phyloP scores from a whole-genome alignment of 768 basidiomycete genomes.

The Cytidiella melzeri region DNA sequence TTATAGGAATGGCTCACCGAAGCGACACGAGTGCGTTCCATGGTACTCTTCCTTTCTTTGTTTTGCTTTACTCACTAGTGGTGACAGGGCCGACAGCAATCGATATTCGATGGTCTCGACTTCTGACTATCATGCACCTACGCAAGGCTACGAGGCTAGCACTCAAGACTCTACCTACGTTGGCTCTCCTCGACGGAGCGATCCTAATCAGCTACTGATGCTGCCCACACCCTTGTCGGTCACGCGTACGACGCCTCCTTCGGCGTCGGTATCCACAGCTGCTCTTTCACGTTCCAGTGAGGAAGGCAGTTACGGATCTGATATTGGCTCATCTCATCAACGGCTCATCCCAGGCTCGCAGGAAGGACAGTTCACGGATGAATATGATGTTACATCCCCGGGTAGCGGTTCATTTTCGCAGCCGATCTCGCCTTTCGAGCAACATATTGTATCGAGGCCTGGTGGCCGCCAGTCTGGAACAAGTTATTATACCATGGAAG shows the following conservation, averaged over 20 bases:
- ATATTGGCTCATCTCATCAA: slow-evolving; percentile 34
- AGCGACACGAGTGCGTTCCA: slow-evolving; percentile 41
- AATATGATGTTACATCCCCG: slow-evolving; percentile 10
- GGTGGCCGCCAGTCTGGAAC: slow-evolving; percentile 36
- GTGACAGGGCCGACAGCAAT: slow-evolving; percentile 29
- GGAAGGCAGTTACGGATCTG: slow-evolving; percentile 30
- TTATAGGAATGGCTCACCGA: slow-evolving; percentile 37
- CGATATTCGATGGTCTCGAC: slow-evolving; percentile 78
- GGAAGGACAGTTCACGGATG: slow-evolving; percentile 15
- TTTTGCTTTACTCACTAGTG: slow-evolving; percentile 2
- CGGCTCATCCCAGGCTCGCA: slow-evolving; percentile 34
- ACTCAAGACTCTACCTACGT: slow-evolving; percentile 52
- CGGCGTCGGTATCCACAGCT: slow-evolving; percentile 35
- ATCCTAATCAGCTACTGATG: slow-evolving; percentile 66
- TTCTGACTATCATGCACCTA: slow-evolving; percentile 59
- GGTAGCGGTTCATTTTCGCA: slow-evolving; percentile 3
- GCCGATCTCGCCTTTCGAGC: slow-evolving; percentile 27
- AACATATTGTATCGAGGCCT: slow-evolving; percentile 30
- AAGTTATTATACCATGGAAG: slow-evolving; percentile 39
- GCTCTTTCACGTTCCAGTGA: slow-evolving; percentile 40
- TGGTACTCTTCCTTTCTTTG: slow-evolving; percentile 4
- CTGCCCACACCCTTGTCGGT: slow-evolving; percentile 70
- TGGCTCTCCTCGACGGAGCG: slow-evolving; percentile 48
- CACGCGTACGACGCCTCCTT: slow-evolving; percentile 36
- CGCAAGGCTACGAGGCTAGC: slow-evolving; percentile 48